Evolutionary conservation across 768 basidiomycete species (phyloP).

Genomic region (Mycena crocata): DNA sequence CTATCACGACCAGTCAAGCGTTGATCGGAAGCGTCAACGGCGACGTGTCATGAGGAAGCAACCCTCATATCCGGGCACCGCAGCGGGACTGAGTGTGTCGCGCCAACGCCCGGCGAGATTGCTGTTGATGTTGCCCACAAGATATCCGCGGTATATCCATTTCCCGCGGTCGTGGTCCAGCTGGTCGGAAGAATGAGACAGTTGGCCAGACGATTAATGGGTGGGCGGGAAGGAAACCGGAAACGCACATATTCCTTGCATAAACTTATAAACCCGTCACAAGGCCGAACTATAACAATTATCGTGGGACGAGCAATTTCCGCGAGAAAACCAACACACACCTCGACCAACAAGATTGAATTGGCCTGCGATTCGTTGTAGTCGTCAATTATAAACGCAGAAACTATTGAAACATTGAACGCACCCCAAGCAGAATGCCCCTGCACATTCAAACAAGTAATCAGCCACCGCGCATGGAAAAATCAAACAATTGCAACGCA

Average conservation of each 20-base stretch:
- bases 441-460: constrained; percentile 52
- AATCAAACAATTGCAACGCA: constrained; percentile 39
- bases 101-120: constrained; percentile 89
- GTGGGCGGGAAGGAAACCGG: constrained; percentile 20
- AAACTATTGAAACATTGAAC: not conserved
- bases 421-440: constrained; percentile 91
- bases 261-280: constrained; percentile 84
- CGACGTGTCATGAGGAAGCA: constrained; percentile 83
- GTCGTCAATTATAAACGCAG: not conserved
- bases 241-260: constrained; percentile 85
- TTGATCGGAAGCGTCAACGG: constrained; percentile 44
- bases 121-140: constrained; percentile 76
- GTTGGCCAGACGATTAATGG: not conserved
- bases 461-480: constrained; percentile 17
- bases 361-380: constrained; percentile 46
- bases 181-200: constrained; percentile 45
- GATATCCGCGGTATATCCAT: constrained; percentile 89
- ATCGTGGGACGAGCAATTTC: not conserved
- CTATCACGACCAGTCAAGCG: not conserved
- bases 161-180: constrained; percentile 78
- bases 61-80: constrained; percentile 84
- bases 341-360: constrained; percentile 80
- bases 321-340: not conserved
- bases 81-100: constrained; percentile 77
- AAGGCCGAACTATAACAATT: constrained; percentile 63